Evolutionary conservation across 2,329 filamentous ascomycete species (phyloP), one percentile per base, ranked within the genome.

Genomic region (Xylariaceae sp.): DNA sequence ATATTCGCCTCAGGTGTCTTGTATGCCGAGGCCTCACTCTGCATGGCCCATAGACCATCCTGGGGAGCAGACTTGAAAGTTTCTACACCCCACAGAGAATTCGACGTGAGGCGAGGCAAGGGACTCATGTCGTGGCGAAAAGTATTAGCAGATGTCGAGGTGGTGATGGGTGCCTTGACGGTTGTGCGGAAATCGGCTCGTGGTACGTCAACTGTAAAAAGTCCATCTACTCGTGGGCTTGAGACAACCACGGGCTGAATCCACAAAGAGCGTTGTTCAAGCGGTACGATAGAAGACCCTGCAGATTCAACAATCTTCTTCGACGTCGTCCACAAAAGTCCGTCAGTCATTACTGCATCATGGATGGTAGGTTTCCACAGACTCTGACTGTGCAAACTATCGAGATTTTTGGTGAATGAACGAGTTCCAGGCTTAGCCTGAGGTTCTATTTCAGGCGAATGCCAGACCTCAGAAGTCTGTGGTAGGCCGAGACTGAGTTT

Each of bases 341-440:
- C 27, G 27, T 8, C 27, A 14, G 7, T 4, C 27, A 14, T 32
- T 12, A 32, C 27, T 32, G 27, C 16, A 16, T 4, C 12, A 16
- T 20, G 23, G n/a, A 34, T 22, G 25, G 8, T 6, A 20, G 16
- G 48, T 17, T 42, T 42, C 70, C 70, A 73, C 33, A 73, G 53
- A 5, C 61, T 47, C 14, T 55, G 58, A 53, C 67, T 72, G 48
- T 68, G 60, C 27, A 73, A 60, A 12, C 54, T 44, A 14, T 32
- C 27, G n/a, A 37, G 4, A 5, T 22, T 17, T 37, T 11, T 12
- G 12, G 12, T 19, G 11, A 19, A 17, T 37, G 27, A 8, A 5
- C 27, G 27, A 14, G 27, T 5, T 32, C 16, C 16, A 3, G 27
- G 12, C 7, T 32, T 32, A 12, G 16, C 7, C 27, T 14, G 12